Base-by-base conservation (phyloP, 2,329 filamentous ascomycete genomes). In the Diaporthe sp. region DNA sequence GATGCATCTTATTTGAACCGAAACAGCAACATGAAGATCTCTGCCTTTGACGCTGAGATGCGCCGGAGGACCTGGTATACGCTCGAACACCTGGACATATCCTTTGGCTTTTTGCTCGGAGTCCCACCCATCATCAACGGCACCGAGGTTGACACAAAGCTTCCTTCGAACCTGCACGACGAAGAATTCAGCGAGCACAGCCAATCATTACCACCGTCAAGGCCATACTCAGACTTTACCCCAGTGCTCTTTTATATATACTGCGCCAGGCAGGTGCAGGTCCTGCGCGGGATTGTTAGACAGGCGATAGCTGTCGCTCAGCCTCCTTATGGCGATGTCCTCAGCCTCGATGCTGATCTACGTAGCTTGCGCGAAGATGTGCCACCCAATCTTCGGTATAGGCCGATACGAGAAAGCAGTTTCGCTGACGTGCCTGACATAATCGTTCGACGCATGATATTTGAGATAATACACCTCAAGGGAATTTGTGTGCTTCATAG, bases 21-120 rank as follows among this genome's bases (percentile, higher is more conserved):
- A 15, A 82, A 78, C 68, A 81, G 32, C 71, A 30, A 35, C 37
- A 71, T 58, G 72, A 70, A 7, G 27, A 66, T 88, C 42, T 85
- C 84, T 2, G 84, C 86, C 0, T 89, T 89, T 71, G 85, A 88
- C 66, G 85, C 82, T 27, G 88, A 89, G 79, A 87, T 89, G 82
- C 84, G 88, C 25, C 84, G 88, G 6, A 82, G 88, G 25, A 81
- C 82, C 2, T 89, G 88, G 86, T 95, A 27, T 22, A 72, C 56
- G 32, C 63, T 75, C 17, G 73, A 76, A 50, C 58, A 63, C 27
- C 56, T 76, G 37, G 75, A 76, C 30, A 50, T 76, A 2, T 58
- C 72, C 25, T 75, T 70, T 53, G 72, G 72, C 39, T 76, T 75
- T 39, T 63, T 75, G 13, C 65, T 73, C 22, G 75, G 75, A 25